phyloP scores from a whole-genome alignment of 192 early-diverging fungal genomes.

The Dissophora ornata region DNA sequence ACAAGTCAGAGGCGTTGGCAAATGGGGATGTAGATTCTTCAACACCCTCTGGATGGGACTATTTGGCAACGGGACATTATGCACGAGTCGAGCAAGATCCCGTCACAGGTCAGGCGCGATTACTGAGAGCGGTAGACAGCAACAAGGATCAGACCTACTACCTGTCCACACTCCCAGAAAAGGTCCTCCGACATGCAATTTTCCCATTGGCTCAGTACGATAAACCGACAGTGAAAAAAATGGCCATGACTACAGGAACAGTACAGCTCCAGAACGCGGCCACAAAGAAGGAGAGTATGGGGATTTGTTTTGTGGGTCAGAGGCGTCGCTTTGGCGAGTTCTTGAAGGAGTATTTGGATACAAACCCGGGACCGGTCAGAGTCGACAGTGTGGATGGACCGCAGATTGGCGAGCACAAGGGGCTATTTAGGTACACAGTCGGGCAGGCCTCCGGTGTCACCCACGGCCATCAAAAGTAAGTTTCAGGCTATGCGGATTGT shows the following conservation, averaged over 20 bases:
- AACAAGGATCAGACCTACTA: conserved; percentile 97
- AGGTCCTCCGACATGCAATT: conserved; percentile 63
- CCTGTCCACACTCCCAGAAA: conserved; percentile 71
- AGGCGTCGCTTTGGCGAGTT: conserved; percentile 81
- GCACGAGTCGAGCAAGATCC: conserved; percentile 56
- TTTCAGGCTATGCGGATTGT: conserved; percentile 6
- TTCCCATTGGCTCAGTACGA: conserved; percentile 85
- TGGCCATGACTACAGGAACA: conserved; percentile 60
- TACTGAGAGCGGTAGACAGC: conserved; percentile 65
- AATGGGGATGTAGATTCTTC: no score
- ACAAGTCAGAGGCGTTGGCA: no score
- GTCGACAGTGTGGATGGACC: conserved; percentile 31
- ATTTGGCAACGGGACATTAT: conserved; percentile 63
- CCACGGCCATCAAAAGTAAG: conserved; percentile 70
- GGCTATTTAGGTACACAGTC: conserved; percentile 80
- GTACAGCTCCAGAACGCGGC: conserved; percentile 68
- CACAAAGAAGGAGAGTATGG: conserved; percentile 89
- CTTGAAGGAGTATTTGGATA: conserved; percentile 60
- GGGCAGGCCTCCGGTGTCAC: conserved; percentile 80
- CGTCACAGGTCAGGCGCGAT: conserved; percentile 9
- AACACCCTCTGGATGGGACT: conserved; percentile 44
- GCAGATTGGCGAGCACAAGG: conserved; percentile 64
- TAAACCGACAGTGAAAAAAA: conserved; percentile 79
- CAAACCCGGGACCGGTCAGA: conserved; percentile 27
- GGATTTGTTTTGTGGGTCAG: conserved; percentile 95